These are phyloP conservation scores for Tolypocladium endophyticum DNA, from an alignment of 2,329 filamentous ascomycete genomes.

Conservation along the genomic window DNA sequence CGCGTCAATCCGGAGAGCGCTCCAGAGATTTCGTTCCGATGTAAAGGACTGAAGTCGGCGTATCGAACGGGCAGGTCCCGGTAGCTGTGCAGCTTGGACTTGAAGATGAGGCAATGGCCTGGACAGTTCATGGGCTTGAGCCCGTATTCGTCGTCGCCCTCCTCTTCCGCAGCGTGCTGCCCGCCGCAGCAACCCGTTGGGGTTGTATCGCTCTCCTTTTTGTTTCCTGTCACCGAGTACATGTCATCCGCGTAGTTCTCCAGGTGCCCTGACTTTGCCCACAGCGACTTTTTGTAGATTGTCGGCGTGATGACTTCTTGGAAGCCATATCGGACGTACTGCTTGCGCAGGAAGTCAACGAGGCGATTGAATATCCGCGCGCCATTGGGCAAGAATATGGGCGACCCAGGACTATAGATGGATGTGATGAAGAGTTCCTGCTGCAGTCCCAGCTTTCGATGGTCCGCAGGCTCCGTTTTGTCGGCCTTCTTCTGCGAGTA, in stretches of 20 bases:
- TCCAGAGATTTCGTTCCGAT: slow-evolving; percentile 77
- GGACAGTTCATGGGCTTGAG: slow-evolving; percentile 93
- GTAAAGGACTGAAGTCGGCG: slow-evolving; percentile 80
- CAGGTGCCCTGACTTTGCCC: slow-evolving; percentile 78
- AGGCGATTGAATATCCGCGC: slow-evolving; percentile 76
- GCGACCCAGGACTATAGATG: slow-evolving; percentile 72
- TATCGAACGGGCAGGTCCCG: slow-evolving; percentile 73
- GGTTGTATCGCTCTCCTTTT: slow-evolving; percentile 8
- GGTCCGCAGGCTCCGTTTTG: slow-evolving; percentile 35
- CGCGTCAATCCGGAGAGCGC: slow-evolving; percentile 73
- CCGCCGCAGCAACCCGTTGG: slow-evolving; percentile 21
- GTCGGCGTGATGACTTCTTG: slow-evolving; percentile 82
- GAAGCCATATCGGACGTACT: slow-evolving; percentile 78
- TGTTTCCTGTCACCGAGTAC: slow-evolving; percentile 63
- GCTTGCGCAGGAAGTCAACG: slow-evolving; percentile 68
- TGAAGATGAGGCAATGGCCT: slow-evolving; percentile 78
- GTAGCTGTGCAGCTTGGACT: slow-evolving; percentile 62
- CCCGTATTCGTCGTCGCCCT: slow-evolving; percentile 63
- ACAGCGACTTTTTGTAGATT: slow-evolving; percentile 81
- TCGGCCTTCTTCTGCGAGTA: slow-evolving; percentile 18
- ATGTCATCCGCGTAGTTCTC: slow-evolving; percentile 88
- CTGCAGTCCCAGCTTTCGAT: slow-evolving; percentile 48
- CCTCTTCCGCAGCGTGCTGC: slow-evolving; percentile 27
- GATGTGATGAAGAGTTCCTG: slow-evolving; percentile 75
- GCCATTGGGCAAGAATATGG: slow-evolving; percentile 74